These are phyloP conservation scores for Phytopythium oedochilum DNA, from an alignment of 352 stramenopile genomes.

Conservation along the genomic window DNA sequence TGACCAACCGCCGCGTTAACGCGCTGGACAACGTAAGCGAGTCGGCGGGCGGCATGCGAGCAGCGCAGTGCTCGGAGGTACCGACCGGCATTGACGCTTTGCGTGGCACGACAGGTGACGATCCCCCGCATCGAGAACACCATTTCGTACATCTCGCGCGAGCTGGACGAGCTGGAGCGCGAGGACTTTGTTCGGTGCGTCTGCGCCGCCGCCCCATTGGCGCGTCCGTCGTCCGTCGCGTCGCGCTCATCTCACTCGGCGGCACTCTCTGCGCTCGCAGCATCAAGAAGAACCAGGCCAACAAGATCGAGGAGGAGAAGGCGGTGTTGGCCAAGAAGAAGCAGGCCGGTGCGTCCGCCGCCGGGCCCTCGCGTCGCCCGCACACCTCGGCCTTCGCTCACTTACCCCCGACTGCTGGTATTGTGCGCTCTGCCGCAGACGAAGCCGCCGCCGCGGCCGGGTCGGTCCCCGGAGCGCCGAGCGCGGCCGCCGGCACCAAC, in stretches of 20 bases:
- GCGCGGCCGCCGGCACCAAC: conserved; percentile 5
- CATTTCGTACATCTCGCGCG: conserved; percentile 96
- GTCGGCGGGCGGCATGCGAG: too few relatives aligned
- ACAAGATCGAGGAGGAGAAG: conserved; percentile 93
- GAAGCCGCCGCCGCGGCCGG: conserved; percentile 8
- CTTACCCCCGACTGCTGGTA: background rate
- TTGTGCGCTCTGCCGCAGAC: background rate
- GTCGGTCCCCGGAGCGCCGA: conserved; percentile 8
- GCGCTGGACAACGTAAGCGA: conserved; percentile 96
- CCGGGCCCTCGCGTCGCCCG: background rate
- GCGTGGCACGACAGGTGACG: too few relatives aligned
- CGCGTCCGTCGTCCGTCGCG: background rate
- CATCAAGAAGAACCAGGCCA: conserved; percentile 98
- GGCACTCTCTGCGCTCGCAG: conserved; percentile 22
- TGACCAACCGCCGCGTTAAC: conserved; percentile 99
- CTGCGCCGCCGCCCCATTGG: background rate
- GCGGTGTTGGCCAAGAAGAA: conserved; percentile 52
- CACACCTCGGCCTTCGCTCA: background rate
- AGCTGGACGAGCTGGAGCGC: conserved; percentile 98
- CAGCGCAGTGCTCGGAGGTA: too few relatives aligned
- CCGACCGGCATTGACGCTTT: too few relatives aligned
- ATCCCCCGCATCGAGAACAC: conserved; percentile 97
- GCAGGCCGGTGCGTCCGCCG: conserved; percentile 20
- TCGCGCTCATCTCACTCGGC: background rate
- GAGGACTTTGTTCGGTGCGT: conserved; percentile 91